Conservation (phyloP, 129 eudicot species). For the Helichrysum umbraculigerum region DNA sequence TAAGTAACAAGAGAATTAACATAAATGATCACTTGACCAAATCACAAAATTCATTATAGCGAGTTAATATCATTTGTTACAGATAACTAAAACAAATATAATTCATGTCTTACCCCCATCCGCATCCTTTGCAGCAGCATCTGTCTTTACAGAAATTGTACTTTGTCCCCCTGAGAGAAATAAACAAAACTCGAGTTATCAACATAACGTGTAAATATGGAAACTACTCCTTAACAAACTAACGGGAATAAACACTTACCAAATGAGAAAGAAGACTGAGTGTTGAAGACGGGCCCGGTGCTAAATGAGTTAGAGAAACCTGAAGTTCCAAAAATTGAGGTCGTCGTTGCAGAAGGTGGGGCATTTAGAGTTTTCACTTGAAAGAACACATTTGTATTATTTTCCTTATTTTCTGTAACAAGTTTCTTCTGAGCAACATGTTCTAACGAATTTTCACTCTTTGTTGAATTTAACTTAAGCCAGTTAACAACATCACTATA, state of each 20-base stretch:
- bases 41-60: neutral
- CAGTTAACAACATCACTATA: conserved; percentile 90
- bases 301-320: conserved; percentile 23
- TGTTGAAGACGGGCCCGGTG: conserved; percentile 45
- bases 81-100: neutral
- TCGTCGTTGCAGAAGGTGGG: conserved; percentile 24
- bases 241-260: conserved; percentile 48
- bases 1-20: neutral
- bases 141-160: conserved; percentile 45
- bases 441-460: conserved; percentile 43
- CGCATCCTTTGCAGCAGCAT: conserved; percentile 57
- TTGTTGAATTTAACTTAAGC: conserved; percentile 76
- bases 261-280: conserved; percentile 55
- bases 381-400: neutral
- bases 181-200: neutral
- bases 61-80: neutral
- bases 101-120: conserved; percentile 63
- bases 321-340: conserved; percentile 31
- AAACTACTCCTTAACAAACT: neutral
- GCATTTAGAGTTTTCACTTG: conserved; percentile 25
- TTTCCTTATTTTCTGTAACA: neutral
- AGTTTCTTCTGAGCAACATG: neutral
- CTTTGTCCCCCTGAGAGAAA: conserved; percentile 53
- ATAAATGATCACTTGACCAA: neutral
- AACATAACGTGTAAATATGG: neutral